Base-by-base conservation (phyloP, 768 basidiomycete genomes). In the Hygrocybe punicea region DNA sequence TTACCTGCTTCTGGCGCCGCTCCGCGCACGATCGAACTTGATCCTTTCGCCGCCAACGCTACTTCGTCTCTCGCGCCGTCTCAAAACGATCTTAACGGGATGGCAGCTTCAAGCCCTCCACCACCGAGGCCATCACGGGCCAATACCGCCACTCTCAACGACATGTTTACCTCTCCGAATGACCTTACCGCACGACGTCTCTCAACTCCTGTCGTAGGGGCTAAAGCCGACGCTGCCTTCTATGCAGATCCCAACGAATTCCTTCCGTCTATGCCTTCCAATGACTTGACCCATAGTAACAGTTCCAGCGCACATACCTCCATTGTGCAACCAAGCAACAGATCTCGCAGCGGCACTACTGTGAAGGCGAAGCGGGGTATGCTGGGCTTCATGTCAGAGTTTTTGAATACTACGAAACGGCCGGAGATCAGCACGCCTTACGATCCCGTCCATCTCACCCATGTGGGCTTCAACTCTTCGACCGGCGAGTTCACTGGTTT, bases 391-490 rank as follows among this genome's bases (percentile, higher is more conserved):
- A 85, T 93, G 75, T 78, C 78, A n/a, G 78, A 77, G 53, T 73
- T 79, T 63, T 85, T 92, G 71, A 86, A 81, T 67, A 78, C 82
- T 55, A 81, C 81, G 37, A 92, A 90, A 72, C 83, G 88, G 11
- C 85, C 83, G 13, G 93, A 96, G 73, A 98, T 99, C 78, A 93
- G 91, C 69, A 95, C 94, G 0, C 97, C 97, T 0, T 98, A 96
- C 70, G 97, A 99, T 73, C 97, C 97, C 33, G 96, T 98, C 37
- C 96, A 98, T 76, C 88, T 99, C 66, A 98, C 97, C 2, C 97
- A 99, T 69, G 97, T 99, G 69, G 96, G 96, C 58, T 98, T 98
- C 84, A 98, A 99, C 73, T 91, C 92, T 6, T 96, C 93, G 56
- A 98, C 96, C 0, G 97, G 97, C 57, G 96, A 99, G 74, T 98